These are phyloP conservation scores for Cystobasidium ongulense DNA, from an alignment of 768 basidiomycete genomes.

Conservation along the genomic window DNA sequence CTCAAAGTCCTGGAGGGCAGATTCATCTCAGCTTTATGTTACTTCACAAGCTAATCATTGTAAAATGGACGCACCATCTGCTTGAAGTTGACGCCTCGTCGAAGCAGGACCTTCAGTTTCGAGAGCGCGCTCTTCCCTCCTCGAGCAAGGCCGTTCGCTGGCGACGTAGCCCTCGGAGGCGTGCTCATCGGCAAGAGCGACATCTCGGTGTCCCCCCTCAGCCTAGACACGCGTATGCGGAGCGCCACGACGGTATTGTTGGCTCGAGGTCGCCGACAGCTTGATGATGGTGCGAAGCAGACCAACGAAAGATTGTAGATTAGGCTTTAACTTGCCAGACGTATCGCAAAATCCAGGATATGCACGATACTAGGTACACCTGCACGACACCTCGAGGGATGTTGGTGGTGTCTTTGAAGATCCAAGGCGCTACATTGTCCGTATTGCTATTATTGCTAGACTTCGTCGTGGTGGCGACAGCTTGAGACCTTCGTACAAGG, in stretches of 20 bases:
- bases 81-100: slow-evolving; percentile 67
- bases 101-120: slow-evolving; percentile 70
- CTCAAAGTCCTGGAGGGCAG: slow-evolving; percentile 88
- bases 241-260: background rate
- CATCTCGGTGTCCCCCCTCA: background rate
- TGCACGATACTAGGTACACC: too few relatives aligned
- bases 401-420: too few relatives aligned
- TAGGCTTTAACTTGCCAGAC: too few relatives aligned
- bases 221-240: background rate
- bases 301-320: too few relatives aligned
- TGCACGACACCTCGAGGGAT: too few relatives aligned
- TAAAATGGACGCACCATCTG: slow-evolving; percentile 86
- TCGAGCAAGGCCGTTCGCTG: background rate
- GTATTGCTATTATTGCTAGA: too few relatives aligned
- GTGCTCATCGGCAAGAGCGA: slow-evolving; percentile 6
- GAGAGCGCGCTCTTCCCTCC: slow-evolving; percentile 20
- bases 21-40: too few relatives aligned
- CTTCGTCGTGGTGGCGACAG: too few relatives aligned
- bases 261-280: background rate
- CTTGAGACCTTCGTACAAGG: too few relatives aligned
- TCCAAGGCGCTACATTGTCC: too few relatives aligned
- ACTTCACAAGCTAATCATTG: too few relatives aligned
- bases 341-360: too few relatives aligned
- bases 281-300: background rate
- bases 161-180: background rate